A percentile compares a stretch with the other conserved stretches of the same genome.
These are phyloP conservation scores for Paramecium sonneborni DNA, from an alignment of 73 alveolate genomes.

Conservation along the genomic window DNA sequence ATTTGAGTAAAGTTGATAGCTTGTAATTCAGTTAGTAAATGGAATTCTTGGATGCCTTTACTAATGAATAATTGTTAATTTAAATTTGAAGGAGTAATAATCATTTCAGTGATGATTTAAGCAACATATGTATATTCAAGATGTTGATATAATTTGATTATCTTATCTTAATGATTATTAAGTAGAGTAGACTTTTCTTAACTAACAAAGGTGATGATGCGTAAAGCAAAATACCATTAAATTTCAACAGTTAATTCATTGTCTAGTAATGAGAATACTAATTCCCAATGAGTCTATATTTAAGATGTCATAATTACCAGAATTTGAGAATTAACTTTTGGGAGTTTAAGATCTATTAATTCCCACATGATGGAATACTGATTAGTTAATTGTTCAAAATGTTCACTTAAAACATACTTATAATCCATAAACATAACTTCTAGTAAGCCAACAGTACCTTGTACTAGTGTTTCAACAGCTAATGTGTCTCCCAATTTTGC, in stretches of 20 bases:
- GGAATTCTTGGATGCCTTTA: background rate
- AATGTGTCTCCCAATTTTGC: constrained; percentile 3
- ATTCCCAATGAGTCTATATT: background rate
- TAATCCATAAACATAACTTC: constrained; percentile 48
- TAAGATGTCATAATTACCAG: background rate
- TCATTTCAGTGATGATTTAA: background rate
- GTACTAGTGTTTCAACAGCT: background rate
- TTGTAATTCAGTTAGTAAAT: background rate
- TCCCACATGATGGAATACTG: constrained; percentile 8
- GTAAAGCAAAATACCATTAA: background rate
- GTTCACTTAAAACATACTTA: background rate
- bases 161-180: background rate
- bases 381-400: background rate
- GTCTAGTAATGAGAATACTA: background rate
- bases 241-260: background rate
- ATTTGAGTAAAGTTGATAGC: background rate
- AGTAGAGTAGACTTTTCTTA: background rate
- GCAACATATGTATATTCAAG: background rate
- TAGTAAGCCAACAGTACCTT: background rate
- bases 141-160: background rate
- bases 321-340: background rate
- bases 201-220: background rate
- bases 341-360: background rate
- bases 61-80: background rate
- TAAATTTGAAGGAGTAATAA: background rate